Base-by-base conservation (phyloP, 345 rosid genomes). In the Eucalyptus erythrocorys region DNA sequence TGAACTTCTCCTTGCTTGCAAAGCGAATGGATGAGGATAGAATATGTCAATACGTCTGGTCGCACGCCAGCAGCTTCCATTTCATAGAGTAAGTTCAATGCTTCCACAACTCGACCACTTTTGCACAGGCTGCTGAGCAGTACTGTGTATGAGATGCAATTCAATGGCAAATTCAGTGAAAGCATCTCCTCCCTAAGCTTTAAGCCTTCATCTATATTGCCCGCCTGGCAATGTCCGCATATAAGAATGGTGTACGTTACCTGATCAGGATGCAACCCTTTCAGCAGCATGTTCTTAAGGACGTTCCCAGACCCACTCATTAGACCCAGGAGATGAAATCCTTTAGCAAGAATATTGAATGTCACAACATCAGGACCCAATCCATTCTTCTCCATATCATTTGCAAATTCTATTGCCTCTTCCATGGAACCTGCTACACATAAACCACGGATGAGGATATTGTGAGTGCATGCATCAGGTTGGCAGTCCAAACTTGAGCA, bases 371-470 rank as follows among this genome's bases (percentile, higher is more conserved):
- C 97, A 89, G 97, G 97, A 87, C 93, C 92, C 89, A 96, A 88
- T 66, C 95, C 97, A 48, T 93, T 93, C 89, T 90, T 91, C 88
- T 91, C 93, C 99, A 96, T 96, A 51, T 93, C 93, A 92, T 80
- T 86, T 48, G 92, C 90, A 47, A 94, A 90, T 49, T 93, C 92
- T 76, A 94, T 87, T 50, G 98, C 98, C 93, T 96, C 99, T 86
- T 92, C 94, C 88, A 94, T 90, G 81, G 96, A 94, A 82, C 98
- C 97, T 89, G 94, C 95, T 40, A 91, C 64, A 90, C 95, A 95
- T 86, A 94, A 93, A 47, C 97, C 97, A 64, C 94, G 95, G 88
- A 96, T 94, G 88, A 96, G 97, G 90, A 96, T 97, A 92, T 96
- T 96, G 89, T 94, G 95, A 89, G 95, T 96, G 91, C 93, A 93